Conservation (phyloP, 2,329 filamentous ascomycete genomes). For the Microsporum canis region DNA sequence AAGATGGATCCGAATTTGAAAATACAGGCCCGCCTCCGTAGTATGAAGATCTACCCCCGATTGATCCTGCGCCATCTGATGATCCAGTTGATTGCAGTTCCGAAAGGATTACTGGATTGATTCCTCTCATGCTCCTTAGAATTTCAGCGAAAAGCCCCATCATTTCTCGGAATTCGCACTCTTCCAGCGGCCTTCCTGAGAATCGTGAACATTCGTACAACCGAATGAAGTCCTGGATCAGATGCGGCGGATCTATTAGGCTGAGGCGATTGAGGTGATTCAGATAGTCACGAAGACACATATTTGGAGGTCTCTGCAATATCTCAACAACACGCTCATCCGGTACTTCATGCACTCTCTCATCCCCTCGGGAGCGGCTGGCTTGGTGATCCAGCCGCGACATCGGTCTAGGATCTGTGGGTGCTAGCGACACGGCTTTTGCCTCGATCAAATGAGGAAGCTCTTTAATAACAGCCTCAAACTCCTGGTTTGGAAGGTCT, state of each 20-base stretch:
- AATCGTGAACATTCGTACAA: conserved; percentile 80
- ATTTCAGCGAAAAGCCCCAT: conserved; percentile 80
- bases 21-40: not conserved
- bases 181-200: conserved; percentile 56
- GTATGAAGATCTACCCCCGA: not conserved
- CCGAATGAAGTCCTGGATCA: conserved; percentile 52
- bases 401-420: conserved; percentile 39
- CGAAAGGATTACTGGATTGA: conserved; percentile 46
- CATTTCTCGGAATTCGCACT: conserved; percentile 59
- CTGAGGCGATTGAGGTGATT: conserved; percentile 56
- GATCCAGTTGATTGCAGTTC: conserved; percentile 16
- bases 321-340: conserved; percentile 58
- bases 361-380: conserved; percentile 17
- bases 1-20: conserved; percentile 6
- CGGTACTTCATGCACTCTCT: conserved; percentile 25
- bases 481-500: conserved; percentile 72
- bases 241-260: conserved; percentile 45
- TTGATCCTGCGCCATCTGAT: not conserved
- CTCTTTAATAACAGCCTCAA: conserved; percentile 67
- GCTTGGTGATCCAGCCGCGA: conserved; percentile 11
- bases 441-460: conserved; percentile 85
- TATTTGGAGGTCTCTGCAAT: conserved; percentile 57
- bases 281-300: conserved; percentile 72
- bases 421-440: conserved; percentile 77
- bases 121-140: conserved; percentile 59